Evolutionary conservation across 306 rosid species (phyloP).

Genomic region (Fagus sylvatica): DNA sequence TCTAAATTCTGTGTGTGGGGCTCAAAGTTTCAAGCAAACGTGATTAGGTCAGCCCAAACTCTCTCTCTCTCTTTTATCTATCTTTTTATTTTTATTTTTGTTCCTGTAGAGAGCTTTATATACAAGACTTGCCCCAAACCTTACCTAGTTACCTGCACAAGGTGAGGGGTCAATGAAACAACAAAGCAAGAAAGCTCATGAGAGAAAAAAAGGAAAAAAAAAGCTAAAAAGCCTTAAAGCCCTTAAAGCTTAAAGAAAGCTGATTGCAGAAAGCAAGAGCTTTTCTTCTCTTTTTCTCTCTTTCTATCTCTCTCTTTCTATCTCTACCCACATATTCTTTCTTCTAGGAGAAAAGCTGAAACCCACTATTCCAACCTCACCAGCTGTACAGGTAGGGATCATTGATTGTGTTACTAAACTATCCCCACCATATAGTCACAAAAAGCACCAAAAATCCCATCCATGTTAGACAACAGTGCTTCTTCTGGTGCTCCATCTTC

Average conservation of each 20-base stretch:
- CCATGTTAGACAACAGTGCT: slow-evolving; percentile 60
- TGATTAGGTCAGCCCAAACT: slow-evolving; percentile 36
- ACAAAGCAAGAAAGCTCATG: slow-evolving; percentile 43
- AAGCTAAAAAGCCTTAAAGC: slow-evolving; percentile 44
- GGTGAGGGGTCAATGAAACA: slow-evolving; percentile 69
- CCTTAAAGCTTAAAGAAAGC: slow-evolving; percentile 57
- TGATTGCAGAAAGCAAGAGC: slow-evolving; percentile 66
- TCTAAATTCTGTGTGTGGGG: slow-evolving; percentile 47
- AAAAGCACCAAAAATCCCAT: slow-evolving; percentile 23
- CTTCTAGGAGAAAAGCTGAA: slow-evolving; percentile 60
- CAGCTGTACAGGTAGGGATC: slow-evolving; percentile 26
- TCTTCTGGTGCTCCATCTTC: slow-evolving; percentile 48
- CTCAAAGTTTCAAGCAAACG: slow-evolving; percentile 29
- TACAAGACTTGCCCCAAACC: slow-evolving; percentile 53
- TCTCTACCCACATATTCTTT: slow-evolving; percentile 9
- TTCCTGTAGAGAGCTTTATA: slow-evolving; percentile 42
- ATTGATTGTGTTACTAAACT: background rate
- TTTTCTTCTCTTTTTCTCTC: slow-evolving; percentile 18
- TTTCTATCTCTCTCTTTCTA: background rate
- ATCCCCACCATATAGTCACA: slow-evolving; percentile 23
- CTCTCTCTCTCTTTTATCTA: slow-evolving; percentile 9
- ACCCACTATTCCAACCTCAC: slow-evolving; percentile 48
- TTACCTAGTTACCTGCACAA: slow-evolving; percentile 43
- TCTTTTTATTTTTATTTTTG: background rate
- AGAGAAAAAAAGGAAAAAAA: slow-evolving; percentile 22